phyloP scores from a whole-genome alignment of 805 yeast species.

The Saccharomycopsis schoenii region DNA sequence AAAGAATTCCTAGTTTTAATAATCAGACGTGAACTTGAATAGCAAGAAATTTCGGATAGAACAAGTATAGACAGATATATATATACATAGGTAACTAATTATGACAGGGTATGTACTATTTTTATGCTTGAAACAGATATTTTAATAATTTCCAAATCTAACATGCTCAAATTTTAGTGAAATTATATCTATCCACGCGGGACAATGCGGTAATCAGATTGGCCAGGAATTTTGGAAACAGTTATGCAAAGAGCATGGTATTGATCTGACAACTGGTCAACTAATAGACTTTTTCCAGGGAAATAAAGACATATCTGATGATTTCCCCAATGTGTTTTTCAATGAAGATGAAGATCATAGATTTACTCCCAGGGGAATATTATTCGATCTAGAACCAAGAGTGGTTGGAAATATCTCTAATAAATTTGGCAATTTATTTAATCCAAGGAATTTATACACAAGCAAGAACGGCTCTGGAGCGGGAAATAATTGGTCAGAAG shows the following conservation, averaged over 20 bases:
- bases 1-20: too few relatives aligned
- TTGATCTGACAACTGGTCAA: slow-evolving; percentile 50
- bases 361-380: slow-evolving; percentile 79
- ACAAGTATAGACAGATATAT: too few relatives aligned
- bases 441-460: slow-evolving; percentile 72
- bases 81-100: not conserved
- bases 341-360: slow-evolving; percentile 62
- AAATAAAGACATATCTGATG: slow-evolving; percentile 33
- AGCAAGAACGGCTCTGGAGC: slow-evolving; percentile 87
- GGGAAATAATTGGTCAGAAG: slow-evolving; percentile 93
- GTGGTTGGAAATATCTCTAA: slow-evolving; percentile 59
- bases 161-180: slow-evolving; percentile 31
- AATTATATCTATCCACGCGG: slow-evolving; percentile 60
- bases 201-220: slow-evolving; percentile 96
- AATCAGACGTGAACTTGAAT: too few relatives aligned
- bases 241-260: slow-evolving; percentile 79
- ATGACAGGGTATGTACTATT: not conserved
- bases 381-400: slow-evolving; percentile 85
- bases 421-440: slow-evolving; percentile 53
- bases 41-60: too few relatives aligned
- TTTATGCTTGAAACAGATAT: not conserved
- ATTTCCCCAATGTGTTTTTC: slow-evolving; percentile 78
- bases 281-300: slow-evolving; percentile 23
- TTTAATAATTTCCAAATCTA: not conserved
- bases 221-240: slow-evolving; percentile 92